Conservation (phyloP, 495 filamentous ascomycete genomes). For the Clohesyomyces aquaticus region DNA sequence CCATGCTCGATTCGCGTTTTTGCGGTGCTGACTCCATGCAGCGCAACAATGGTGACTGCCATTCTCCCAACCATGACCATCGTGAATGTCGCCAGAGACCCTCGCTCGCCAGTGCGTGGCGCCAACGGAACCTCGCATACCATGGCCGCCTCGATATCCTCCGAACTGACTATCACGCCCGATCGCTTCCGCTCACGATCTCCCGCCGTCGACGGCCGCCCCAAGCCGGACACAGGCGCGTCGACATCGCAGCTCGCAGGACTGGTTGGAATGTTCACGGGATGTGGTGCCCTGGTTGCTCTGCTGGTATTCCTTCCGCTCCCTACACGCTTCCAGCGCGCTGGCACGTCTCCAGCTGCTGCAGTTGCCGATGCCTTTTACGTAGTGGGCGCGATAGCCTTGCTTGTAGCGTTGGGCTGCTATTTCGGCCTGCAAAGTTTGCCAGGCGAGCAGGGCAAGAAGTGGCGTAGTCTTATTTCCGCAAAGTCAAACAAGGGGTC, state of each 20-base stretch:
- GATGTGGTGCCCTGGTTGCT: slow-evolving; percentile 86
- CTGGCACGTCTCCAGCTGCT: slow-evolving; percentile 65
- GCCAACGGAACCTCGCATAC: slow-evolving; percentile 36
- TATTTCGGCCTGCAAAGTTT: slow-evolving; percentile 80
- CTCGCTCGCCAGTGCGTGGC: slow-evolving; percentile 25
- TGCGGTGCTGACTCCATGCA: slow-evolving; percentile 37
- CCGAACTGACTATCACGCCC: slow-evolving; percentile 51
- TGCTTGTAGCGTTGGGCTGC: slow-evolving; percentile 72
- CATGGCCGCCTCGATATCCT: slow-evolving; percentile 44
- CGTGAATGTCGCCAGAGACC: slow-evolving; percentile 15
- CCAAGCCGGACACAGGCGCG: slow-evolving; percentile 28
- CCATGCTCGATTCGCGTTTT: background rate
- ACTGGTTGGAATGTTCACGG: slow-evolving; percentile 88
- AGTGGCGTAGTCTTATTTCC: slow-evolving; percentile 59
- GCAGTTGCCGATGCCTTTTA: slow-evolving; percentile 85
- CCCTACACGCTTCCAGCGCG: slow-evolving; percentile 72
- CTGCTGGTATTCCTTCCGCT: slow-evolving; percentile 81
- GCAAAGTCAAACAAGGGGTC: slow-evolving; percentile 15
- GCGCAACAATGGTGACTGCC: slow-evolving; percentile 95
- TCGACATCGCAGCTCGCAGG: slow-evolving; percentile 75
- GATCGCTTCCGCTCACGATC: slow-evolving; percentile 45
- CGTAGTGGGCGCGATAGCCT: slow-evolving; percentile 71
- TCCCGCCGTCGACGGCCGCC: slow-evolving; percentile 9
- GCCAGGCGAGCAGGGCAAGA: slow-evolving; percentile 76
- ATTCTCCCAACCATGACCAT: slow-evolving; percentile 82